These are phyloP conservation scores for Penicillium canescens DNA, from an alignment of 495 filamentous ascomycete species.

Conservation along the genomic window DNA sequence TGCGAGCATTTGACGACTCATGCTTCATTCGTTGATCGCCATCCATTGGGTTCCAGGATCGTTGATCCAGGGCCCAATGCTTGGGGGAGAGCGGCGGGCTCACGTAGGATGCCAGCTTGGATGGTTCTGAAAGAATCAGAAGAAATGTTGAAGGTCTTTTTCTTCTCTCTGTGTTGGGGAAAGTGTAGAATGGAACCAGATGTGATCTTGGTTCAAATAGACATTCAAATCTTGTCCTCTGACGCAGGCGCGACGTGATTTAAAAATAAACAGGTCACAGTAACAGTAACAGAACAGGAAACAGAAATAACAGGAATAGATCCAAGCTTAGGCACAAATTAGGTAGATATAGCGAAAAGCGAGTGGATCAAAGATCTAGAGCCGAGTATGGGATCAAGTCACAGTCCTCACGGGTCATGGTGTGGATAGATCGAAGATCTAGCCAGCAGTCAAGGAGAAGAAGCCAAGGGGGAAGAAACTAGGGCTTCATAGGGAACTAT, in stretches of 20 bases:
- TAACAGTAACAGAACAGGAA: neutral
- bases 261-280: neutral
- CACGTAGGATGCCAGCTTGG: conserved; percentile 63
- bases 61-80: conserved; percentile 53
- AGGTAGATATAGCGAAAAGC: conserved; percentile 4
- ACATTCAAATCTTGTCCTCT: conserved; percentile 10
- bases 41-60: conserved; percentile 62
- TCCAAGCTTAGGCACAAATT: neutral
- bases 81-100: conserved; percentile 59
- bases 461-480: neutral
- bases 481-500: no score
- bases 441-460: neutral
- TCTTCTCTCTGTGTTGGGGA: neutral
- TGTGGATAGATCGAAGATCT: no score
- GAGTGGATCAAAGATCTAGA: neutral
- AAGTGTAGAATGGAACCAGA: conserved; percentile 1
- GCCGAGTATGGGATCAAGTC: neutral
- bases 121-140: conserved; percentile 1
- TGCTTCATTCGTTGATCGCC: conserved; percentile 67
- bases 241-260: conserved; percentile 2
- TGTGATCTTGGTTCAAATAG: conserved; percentile 7
- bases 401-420: no score
- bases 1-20: conserved; percentile 44
- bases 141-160: neutral
- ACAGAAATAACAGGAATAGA: neutral